Conservation (phyloP, 2,329 filamentous ascomycete genomes). For the Aspergillus uvarum region DNA sequence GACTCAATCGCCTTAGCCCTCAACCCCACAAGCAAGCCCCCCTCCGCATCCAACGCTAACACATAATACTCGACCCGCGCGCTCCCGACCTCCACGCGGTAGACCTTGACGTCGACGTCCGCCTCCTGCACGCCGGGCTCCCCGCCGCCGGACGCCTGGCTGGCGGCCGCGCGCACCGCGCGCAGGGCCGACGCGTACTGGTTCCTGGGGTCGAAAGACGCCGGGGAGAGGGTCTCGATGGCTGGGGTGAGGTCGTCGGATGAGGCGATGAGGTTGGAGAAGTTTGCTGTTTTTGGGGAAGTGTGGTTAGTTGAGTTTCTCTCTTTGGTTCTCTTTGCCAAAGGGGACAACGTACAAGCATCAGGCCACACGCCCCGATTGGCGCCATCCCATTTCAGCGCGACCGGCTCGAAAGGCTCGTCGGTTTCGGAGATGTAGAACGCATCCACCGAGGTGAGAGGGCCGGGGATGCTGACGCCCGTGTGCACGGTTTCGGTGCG, state of each 20-base stretch:
- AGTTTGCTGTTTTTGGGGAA: conserved; percentile 55
- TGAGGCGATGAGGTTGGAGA: conserved; percentile 62
- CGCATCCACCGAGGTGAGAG: conserved; percentile 57
- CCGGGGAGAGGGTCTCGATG: conserved; percentile 64
- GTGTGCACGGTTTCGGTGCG: conserved; percentile 43
- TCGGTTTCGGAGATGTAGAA: conserved; percentile 81
- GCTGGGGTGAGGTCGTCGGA: conserved; percentile 27
- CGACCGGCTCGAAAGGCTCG: conserved; percentile 78
- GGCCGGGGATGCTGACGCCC: conserved; percentile 60
- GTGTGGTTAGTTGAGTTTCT: too few species aligned
- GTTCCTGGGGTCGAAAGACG: conserved; percentile 71
- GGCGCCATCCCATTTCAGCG: conserved; percentile 56
- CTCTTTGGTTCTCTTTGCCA: too few species aligned
- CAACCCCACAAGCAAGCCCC: conserved; percentile 68
- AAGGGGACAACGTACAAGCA: conserved; percentile 25
- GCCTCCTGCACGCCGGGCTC: conserved; percentile 45
- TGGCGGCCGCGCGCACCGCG: conserved; percentile 55
- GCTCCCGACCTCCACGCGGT: conserved; percentile 63
- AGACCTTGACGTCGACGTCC: conserved; percentile 68
- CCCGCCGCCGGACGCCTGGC: conserved; percentile 27
- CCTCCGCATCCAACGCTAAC: conserved; percentile 61
- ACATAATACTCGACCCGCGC: conserved; percentile 78
- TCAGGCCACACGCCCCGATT: conserved; percentile 35
- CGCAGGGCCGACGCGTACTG: conserved; percentile 57
- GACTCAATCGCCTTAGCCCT: conserved; percentile 78